phyloP scores from a whole-genome alignment of 2,329 filamentous ascomycete species.

The Chaetothyriales sp. region DNA sequence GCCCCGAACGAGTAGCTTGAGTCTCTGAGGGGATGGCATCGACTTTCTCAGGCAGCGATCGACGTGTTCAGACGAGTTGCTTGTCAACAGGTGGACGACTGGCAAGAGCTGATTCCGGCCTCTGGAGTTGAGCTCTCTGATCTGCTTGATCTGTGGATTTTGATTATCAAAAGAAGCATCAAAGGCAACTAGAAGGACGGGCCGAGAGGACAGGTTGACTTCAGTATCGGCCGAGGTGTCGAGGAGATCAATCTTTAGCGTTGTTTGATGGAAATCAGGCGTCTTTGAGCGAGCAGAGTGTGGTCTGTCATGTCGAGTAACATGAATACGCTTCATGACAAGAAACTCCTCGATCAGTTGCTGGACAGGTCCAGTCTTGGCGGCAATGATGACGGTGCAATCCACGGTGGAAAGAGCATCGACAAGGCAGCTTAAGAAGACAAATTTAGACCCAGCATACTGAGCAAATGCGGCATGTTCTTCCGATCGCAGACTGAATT shows the following conservation, averaged over 20 bases:
- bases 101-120: constrained; percentile 23
- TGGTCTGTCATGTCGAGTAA: constrained; percentile 15
- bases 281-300: constrained; percentile 13
- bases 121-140: constrained; percentile 24
- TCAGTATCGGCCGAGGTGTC: constrained; percentile 23
- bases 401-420: constrained; percentile 22
- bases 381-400: constrained; percentile 27
- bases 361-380: constrained; percentile 23
- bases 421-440: constrained; percentile 29
- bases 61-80: constrained; percentile 34
- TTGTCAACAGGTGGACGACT: constrained; percentile 29
- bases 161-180: constrained; percentile 29
- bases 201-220: constrained; percentile 23
- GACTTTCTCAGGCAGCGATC: constrained; percentile 26
- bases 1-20: constrained; percentile 14
- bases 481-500: constrained; percentile 20
- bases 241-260: constrained; percentile 23
- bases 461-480: constrained; percentile 32
- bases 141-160: constrained; percentile 25
- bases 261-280: constrained; percentile 6
- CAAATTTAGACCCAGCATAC: constrained; percentile 33
- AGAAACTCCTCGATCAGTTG: constrained; percentile 29
- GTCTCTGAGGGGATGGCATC: constrained; percentile 10
- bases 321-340: constrained; percentile 25
- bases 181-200: constrained; percentile 27